Evolutionary conservation across 1,284 basidiomycete genomes (phyloP).

Genomic region (Mycena sp.): DNA sequence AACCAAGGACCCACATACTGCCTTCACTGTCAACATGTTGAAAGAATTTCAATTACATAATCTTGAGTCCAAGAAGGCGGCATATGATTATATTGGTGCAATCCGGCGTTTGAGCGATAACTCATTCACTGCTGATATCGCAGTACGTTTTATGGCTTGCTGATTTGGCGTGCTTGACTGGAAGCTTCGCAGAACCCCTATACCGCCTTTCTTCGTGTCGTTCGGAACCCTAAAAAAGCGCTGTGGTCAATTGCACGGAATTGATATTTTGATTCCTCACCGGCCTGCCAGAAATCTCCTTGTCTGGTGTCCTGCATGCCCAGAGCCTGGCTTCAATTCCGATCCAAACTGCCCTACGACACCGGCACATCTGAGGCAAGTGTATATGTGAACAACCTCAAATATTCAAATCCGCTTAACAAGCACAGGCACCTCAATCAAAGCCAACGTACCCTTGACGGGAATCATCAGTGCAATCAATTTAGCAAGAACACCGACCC

Average conservation of each 20-base stretch:
- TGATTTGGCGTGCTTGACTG: neutral
- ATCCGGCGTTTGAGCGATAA: slow-evolving; percentile 33
- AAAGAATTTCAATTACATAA: slow-evolving; percentile 36
- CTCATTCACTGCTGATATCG: slow-evolving; percentile 32
- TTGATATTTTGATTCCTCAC: neutral
- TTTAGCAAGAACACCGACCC: slow-evolving; percentile 14
- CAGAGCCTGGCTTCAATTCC: slow-evolving; percentile 9
- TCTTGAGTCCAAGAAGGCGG: slow-evolving; percentile 24
- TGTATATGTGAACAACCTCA: neutral
- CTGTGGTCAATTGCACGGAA: slow-evolving; percentile 31
- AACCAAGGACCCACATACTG: slow-evolving; percentile 26
- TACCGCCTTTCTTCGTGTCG: slow-evolving; percentile 35
- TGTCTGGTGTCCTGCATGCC: slow-evolving; percentile 9
- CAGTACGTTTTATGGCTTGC: slow-evolving; percentile 25
- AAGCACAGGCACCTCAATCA: slow-evolving; percentile 8
- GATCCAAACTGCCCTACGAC: neutral
- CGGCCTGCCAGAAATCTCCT: slow-evolving; percentile 2
- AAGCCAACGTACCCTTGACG: neutral
- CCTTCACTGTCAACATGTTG: slow-evolving; percentile 40
- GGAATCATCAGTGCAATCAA: slow-evolving; percentile 13
- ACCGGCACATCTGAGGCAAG: neutral
- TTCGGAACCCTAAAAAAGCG: slow-evolving; percentile 31
- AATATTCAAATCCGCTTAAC: too few species aligned
- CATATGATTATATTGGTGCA: slow-evolving; percentile 38
- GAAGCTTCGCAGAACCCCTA: neutral